Evolutionary conservation across 306 rosid genomes (phyloP), one percentile per base, ranked within the genome.

Genomic region (Medicago lupulina): DNA sequence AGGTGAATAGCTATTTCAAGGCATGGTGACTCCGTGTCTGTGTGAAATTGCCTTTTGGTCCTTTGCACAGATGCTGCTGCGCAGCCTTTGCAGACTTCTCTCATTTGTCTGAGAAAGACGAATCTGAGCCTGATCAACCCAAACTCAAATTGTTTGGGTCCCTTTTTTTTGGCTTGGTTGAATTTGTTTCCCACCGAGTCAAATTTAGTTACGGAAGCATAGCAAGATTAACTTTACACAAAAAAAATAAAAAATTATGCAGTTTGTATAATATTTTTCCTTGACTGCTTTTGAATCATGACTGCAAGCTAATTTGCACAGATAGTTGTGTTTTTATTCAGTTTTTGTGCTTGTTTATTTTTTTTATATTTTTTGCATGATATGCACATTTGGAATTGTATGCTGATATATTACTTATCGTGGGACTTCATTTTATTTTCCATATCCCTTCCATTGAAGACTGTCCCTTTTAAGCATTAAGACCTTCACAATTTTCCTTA

Each of bases 91-190:
- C 17, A 7, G 18, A 18, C 12, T 6, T 6, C 38, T 10, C 51
- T 49, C 19, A 34, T 25, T 15, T 58, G 71, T 57, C 79, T 80
- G 83, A 66, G 38, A 73, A 80, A 74, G 83, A 75, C 70, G 55
- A 74, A 74, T 80, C 71, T 73, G 83, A 80, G 83, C 83, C 75
- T 53, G 9, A 64, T 65, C 57, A 71, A 14, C 76, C 43, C 53
- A 14, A 21, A 16, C 49, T 17, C 40, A 7, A 61, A 23, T 4
- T 67, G 50, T 55, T 34, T 25, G 19, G 38, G 21, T 67, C 16
- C 46, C 3, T 13, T 9, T 28, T 19, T 25, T 19, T 6, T 19
- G 6, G 21, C 34, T 74, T 62, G 36, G 50, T 34, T 65, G 53
- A 50, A 1, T 21, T 51, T 44, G 8, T 68, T 44, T 23, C 19